Conservation (phyloP, 2,329 filamentous ascomycete genomes). For the Diaporthe sp. region DNA sequence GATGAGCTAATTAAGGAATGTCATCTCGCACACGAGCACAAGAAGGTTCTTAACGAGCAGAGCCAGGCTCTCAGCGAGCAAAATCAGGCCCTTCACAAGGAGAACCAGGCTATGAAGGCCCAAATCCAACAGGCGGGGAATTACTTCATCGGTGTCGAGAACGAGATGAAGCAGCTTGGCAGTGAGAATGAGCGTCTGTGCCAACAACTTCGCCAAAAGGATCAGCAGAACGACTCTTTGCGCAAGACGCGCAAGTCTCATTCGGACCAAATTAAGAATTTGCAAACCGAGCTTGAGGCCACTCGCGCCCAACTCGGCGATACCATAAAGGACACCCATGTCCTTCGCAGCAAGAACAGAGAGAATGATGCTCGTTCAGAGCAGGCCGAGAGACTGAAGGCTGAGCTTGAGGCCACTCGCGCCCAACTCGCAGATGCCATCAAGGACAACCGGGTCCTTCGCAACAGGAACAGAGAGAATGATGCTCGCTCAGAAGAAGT, state of each 20-base stretch:
- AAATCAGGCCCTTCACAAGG: conserved; percentile 53
- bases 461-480: conserved; percentile 35
- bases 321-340: conserved; percentile 39
- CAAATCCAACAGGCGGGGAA: conserved; percentile 1
- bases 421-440: conserved; percentile 42
- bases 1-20: conserved; percentile 50
- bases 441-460: conserved; percentile 37
- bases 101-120: conserved; percentile 54
- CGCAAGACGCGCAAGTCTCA: conserved; percentile 38
- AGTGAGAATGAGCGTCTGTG: conserved; percentile 45
- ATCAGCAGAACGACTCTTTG: conserved; percentile 42
- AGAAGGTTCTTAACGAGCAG: conserved; percentile 53
- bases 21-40: conserved; percentile 41
- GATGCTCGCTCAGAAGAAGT: background rate
- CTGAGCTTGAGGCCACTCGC: background rate
- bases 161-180: conserved; percentile 30
- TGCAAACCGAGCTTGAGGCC: conserved; percentile 36
- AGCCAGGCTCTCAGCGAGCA: conserved; percentile 55
- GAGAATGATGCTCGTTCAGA: too few relatives aligned
- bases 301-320: conserved; percentile 42
- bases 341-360: conserved; percentile 34
- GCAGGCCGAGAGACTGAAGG: background rate
- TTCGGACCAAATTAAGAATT: conserved; percentile 28
- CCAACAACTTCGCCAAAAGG: conserved; percentile 43
- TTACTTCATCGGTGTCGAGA: conserved; percentile 4